phyloP scores from a whole-genome alignment of 1,284 basidiomycete species.

The Microbotryomycetes sp. region DNA sequence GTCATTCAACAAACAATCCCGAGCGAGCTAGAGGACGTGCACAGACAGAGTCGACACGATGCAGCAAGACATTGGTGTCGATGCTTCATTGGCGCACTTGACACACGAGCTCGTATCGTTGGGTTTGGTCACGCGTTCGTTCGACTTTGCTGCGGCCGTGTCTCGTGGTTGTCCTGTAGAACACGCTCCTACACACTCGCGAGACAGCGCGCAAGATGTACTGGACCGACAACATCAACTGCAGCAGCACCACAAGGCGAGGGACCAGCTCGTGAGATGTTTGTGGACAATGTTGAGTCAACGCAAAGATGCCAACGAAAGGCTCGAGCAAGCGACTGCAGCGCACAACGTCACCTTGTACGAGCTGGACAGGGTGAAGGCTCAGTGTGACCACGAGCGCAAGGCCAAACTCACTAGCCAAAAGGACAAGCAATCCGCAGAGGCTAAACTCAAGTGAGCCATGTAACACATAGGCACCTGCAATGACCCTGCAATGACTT shows the following conservation, averaged over 20 bases:
- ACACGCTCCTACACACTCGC: neutral
- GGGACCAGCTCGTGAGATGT: constrained; percentile 17
- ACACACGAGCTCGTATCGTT: constrained; percentile 18
- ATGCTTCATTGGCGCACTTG: constrained; percentile 8
- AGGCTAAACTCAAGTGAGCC: constrained; percentile 18
- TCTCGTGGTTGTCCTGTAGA: neutral
- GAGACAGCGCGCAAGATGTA: constrained; percentile 3
- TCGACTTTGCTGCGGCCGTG: constrained; percentile 17
- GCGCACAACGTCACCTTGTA: constrained; percentile 3
- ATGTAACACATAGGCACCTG: neutral
- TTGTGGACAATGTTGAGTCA: constrained; percentile 23
- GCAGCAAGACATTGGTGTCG: neutral
- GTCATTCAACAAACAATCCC: neutral
- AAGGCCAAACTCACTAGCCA: constrained; percentile 2
- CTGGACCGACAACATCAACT: constrained; percentile 11
- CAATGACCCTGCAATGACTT: neutral
- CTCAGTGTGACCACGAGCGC: neutral
- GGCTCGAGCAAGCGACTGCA: constrained; percentile 2
- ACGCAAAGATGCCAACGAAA: neutral
- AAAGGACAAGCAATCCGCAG: constrained; percentile 15
- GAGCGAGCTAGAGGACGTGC: neutral
- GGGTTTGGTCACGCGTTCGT: constrained; percentile 16
- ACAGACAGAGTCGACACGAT: neutral
- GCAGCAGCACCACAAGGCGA: constrained; percentile 9
- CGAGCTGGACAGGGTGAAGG: constrained; percentile 15